Percentiles rank a stretch among this genome's conserved stretches.
Conservation (phyloP, 805 yeast genomes). For the Cyberlindnera mrakii region DNA sequence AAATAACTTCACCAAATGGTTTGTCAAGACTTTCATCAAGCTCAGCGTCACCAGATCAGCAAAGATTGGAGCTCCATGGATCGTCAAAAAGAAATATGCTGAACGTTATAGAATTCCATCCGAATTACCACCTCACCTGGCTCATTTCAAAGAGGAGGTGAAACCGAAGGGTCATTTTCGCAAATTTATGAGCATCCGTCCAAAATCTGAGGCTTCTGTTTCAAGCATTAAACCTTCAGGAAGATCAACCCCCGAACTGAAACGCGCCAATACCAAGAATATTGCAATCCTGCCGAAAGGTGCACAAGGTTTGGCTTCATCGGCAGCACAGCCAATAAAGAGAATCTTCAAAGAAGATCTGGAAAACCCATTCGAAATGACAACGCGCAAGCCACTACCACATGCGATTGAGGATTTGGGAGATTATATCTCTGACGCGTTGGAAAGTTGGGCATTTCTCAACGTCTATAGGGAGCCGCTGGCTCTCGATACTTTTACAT, state of each 20-base stretch:
- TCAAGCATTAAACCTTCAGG: not conserved
- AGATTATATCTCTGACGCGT: constrained; percentile 30
- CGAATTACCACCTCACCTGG: constrained; percentile 51
- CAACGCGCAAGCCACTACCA: constrained; percentile 17
- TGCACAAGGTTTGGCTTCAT: not conserved
- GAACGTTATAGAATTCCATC: constrained; percentile 58
- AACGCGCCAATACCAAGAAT: constrained; percentile 1
- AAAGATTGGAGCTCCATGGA: constrained; percentile 94
- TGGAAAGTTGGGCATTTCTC: constrained; percentile 72
- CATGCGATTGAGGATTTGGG: constrained; percentile 12
- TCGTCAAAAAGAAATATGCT: constrained; percentile 75
- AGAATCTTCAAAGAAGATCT: constrained; percentile 19
- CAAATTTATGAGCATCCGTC: constrained; percentile 4
- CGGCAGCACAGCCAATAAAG: constrained; percentile 12
- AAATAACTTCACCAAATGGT: constrained; percentile 81
- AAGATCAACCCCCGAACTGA: constrained; percentile 5
- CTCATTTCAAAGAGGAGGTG: constrained; percentile 20
- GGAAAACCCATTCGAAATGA: constrained; percentile 13
- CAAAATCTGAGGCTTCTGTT: constrained; percentile 3
- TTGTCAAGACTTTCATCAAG: constrained; percentile 84
- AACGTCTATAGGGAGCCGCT: constrained; percentile 64
- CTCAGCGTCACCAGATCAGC: constrained; percentile 58
- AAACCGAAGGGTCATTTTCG: constrained; percentile 14
- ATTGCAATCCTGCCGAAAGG: constrained; percentile 2
- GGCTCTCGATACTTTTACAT: constrained; percentile 64